Evolutionary conservation across 495 filamentous ascomycete species (phyloP), one percentile per base, ranked within the genome.

Genomic region (Trichocladium antarcticum): DNA sequence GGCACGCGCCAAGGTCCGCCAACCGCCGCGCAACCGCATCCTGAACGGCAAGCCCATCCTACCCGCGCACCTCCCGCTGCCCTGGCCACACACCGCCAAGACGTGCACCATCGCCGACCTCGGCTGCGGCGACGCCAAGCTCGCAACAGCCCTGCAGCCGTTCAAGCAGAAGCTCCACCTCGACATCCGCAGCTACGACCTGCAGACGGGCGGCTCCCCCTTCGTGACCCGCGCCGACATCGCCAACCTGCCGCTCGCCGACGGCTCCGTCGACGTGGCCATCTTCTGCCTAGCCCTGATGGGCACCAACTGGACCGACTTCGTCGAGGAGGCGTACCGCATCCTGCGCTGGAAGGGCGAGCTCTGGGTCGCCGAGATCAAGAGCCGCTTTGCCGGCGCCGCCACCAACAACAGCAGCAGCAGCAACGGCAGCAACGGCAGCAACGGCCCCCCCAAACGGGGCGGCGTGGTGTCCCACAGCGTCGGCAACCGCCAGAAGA

Each of bases 221-320:
- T 76, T 89, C 9, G 81, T 98, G 45, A 94, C 86, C 9, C 76
- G 81, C 47, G 86, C 92, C 2, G 92, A 98, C 65, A 87, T 95
- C 44, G 81, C 88, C 15, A 76, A 84, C 47, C 72, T 98, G 2
- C 88, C 88, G 0, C 60, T 95, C 1, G 65, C 69, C 20, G 79
- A 88, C 41, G 77, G 76, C 41, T 76, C 73, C 32, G 81, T 88
- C 19, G 87, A 98, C 60, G 73, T 98, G 14, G 84, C 85, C 7
- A 77, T 97, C 45, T 95, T 96, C 71, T 98, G 92, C 67, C 73
- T 98, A 19, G 90, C 90, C 47, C 75, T 98, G 35, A 98, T 98
- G 92, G 92, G 93, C 55, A 97, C 92, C 14, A 98, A 98, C 68
- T 98, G 92, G 87, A 74, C 94, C 17, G 81, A 85, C 50, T 96